Evolutionary conservation across 352 stramenopile genomes (phyloP).

Genomic region (Pythium utonaiense): DNA sequence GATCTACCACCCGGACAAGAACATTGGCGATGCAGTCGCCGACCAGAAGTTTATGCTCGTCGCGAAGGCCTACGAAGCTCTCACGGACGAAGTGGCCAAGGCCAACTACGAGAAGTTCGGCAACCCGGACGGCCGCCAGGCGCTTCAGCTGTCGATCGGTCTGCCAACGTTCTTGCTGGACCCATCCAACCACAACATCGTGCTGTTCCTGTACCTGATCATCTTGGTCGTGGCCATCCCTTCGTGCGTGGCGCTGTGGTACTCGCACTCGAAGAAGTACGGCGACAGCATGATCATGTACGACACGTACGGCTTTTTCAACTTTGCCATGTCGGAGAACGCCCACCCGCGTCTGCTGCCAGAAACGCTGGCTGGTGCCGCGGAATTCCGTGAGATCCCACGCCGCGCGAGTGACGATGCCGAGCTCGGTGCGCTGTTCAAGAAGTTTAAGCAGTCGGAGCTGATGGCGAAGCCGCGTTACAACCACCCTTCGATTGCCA

Average conservation of each 20-base stretch:
- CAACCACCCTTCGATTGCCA: slow-evolving; percentile 82
- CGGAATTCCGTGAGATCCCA: slow-evolving; percentile 88
- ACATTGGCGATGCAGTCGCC: slow-evolving; percentile 94
- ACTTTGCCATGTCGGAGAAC: slow-evolving; percentile 95
- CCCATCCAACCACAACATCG: slow-evolving; percentile 96
- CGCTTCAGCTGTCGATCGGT: slow-evolving; percentile 94
- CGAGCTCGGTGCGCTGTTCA: slow-evolving; percentile 61
- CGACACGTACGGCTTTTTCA: slow-evolving; percentile 99
- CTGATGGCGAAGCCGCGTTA: slow-evolving; percentile 83
- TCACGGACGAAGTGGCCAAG: slow-evolving; percentile 95
- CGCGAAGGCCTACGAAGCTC: slow-evolving; percentile 91
- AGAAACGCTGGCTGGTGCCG: slow-evolving; percentile 90
- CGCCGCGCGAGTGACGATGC: slow-evolving; percentile 53
- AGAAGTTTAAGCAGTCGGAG: slow-evolving; percentile 76
- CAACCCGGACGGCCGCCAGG: slow-evolving; percentile 98
- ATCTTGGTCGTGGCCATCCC: slow-evolving; percentile 98
- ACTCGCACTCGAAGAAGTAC: slow-evolving; percentile 97
- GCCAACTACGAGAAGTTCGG: slow-evolving; percentile 98
- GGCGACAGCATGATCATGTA: slow-evolving; percentile 99
- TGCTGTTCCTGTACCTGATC: slow-evolving; percentile 98
- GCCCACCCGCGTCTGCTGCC: slow-evolving; percentile 94
- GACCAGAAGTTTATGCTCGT: slow-evolving; percentile 99
- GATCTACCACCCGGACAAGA: slow-evolving; percentile 95
- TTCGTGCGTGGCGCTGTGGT: slow-evolving; percentile 93
- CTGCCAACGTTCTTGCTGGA: slow-evolving; percentile 97